A percentile compares a stretch with the other conserved stretches of the same genome.
phyloP scores from a whole-genome alignment of 495 filamentous ascomycete species.

The Alectoria sarmentosa region DNA sequence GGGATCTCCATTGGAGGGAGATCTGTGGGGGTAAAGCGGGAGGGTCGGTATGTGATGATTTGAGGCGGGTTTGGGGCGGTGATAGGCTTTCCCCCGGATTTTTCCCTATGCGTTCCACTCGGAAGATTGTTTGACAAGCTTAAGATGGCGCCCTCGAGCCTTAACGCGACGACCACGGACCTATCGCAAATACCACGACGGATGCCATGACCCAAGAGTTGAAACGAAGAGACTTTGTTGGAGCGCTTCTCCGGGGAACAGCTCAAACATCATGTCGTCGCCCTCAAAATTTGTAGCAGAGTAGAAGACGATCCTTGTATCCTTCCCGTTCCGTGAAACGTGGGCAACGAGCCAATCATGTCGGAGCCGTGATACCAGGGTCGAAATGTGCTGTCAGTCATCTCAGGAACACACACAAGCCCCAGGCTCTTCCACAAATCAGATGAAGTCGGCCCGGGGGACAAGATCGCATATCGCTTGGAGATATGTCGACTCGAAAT shows the following conservation, averaged over 20 bases:
- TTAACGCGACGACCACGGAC: background rate
- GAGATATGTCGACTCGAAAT: background rate
- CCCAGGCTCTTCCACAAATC: background rate
- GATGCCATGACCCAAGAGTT: background rate
- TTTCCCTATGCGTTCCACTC: background rate
- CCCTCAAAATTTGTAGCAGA: background rate
- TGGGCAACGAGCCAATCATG: background rate
- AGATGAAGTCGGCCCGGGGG: background rate
- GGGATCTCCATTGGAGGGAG: background rate
- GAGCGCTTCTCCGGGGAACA: background rate
- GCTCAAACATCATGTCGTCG: background rate
- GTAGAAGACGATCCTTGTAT: background rate
- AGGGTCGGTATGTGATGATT: background rate
- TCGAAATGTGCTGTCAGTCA: background rate
- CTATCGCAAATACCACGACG: background rate
- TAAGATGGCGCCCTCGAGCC: background rate
- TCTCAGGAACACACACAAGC: background rate
- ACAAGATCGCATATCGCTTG: constrained; percentile 4
- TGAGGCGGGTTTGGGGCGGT: background rate
- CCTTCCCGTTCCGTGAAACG: constrained; percentile 2
- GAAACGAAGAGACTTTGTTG: background rate
- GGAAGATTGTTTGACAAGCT: constrained; percentile 1
- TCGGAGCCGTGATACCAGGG: background rate
- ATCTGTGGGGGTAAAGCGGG: background rate
- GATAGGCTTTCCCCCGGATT: background rate